Base-by-base conservation (phyloP, 2,329 filamentous ascomycete genomes). In the Ophiostoma montium region DNA sequence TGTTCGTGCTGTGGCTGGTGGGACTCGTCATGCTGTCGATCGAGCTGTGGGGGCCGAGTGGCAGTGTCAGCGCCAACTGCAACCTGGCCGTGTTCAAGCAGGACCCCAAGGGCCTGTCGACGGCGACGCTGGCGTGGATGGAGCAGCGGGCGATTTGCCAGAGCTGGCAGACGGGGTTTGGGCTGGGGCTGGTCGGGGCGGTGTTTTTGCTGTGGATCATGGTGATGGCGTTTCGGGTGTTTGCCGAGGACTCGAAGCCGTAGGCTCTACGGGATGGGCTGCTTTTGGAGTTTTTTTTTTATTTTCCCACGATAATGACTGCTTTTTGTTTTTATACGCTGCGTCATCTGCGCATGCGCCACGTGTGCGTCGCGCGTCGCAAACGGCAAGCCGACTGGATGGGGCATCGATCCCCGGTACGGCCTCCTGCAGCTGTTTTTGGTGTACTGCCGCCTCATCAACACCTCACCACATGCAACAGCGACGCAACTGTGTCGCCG, bases 131-230 rank as follows among this genome's bases (percentile, higher is more conserved):
- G 55, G 79, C 80, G 1, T 82, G 78, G 75, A 57, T 84, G 55
- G 65, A 81, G 63, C 78, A 84, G 62, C 65, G 66, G 57, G 75
- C 67, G 45, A 82, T 82, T 56, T 84, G 78, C 60, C 75, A 79
- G 62, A 70, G 70, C 39, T 83, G 80, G 80, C 73, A 79, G 56
- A 70, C 80, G 1, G 75, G 76, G 2, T 84, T 82, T 62, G 71
- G 77, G 1, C 78, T 83, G 60, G 70, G 70, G 16, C 61, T 84
- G 21, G 71, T 79, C 2, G 79, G 78, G 0, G 66, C 63, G 16
- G 63, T 80, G 1, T 82, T 82, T 54, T 60, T 81, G 51, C 59
- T 82, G n/a, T 82, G 78, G 78, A 76, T 82, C 57, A 80, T 82
- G 69, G 66, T 81, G 53, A 81, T 82, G 72, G 74, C 77, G 11